phyloP scores from a whole-genome alignment of 257 asterid species.

The Gardenia jasminoides region DNA sequence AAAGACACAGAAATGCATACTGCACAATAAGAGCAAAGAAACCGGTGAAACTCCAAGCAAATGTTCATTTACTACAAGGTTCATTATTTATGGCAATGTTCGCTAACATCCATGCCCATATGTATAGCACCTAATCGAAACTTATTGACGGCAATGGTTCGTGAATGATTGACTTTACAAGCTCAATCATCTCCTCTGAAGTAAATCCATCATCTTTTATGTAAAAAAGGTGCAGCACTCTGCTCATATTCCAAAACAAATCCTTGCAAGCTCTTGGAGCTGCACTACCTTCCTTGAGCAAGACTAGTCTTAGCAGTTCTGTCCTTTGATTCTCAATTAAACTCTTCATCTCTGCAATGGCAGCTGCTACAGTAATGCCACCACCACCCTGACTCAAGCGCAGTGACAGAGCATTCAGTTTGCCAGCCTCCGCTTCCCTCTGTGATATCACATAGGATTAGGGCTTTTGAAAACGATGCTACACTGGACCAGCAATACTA shows the following conservation, averaged over 20 bases:
- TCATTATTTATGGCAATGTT: background rate
- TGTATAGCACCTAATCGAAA: background rate
- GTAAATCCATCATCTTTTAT: slow-evolving; percentile 70
- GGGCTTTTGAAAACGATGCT: background rate
- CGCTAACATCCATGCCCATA: background rate
- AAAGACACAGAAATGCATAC: too few species aligned
- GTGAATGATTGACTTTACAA: slow-evolving; percentile 51
- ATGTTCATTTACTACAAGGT: background rate
- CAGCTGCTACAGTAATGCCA: slow-evolving; percentile 44
- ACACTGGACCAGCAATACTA: too few species aligned
- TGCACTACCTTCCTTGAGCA: slow-evolving; percentile 47
- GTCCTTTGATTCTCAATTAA: slow-evolving; percentile 45
- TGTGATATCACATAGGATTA: slow-evolving; percentile 26
- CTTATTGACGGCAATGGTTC: slow-evolving; percentile 36
- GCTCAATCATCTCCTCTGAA: slow-evolving; percentile 46
- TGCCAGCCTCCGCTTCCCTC: slow-evolving; percentile 79
- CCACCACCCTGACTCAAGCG: slow-evolving; percentile 39
- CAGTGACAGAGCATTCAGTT: slow-evolving; percentile 59
- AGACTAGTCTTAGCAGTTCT: slow-evolving; percentile 58
- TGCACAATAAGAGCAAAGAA: too few species aligned
- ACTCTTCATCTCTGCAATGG: slow-evolving; percentile 44
- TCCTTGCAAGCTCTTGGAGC: slow-evolving; percentile 77
- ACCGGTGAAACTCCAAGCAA: background rate
- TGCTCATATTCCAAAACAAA: slow-evolving; percentile 79
- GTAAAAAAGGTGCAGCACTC: slow-evolving; percentile 57